Conservation (phyloP, 2,329 filamentous ascomycete genomes). For the Pyrenophora teres region DNA sequence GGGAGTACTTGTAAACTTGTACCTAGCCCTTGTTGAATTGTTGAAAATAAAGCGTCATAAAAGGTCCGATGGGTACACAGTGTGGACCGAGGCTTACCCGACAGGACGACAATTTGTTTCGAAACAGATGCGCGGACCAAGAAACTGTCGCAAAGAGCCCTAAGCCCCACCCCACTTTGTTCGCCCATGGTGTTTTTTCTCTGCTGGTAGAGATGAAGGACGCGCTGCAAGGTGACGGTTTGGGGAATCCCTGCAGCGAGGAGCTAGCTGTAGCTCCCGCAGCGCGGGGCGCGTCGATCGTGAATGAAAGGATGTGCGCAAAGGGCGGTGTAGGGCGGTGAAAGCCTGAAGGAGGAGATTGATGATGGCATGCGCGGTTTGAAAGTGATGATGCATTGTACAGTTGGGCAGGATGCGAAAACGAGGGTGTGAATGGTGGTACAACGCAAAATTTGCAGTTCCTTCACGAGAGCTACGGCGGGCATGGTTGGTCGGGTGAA, state of each 20-base stretch:
- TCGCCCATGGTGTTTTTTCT: neutral
- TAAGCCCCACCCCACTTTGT: too few species aligned
- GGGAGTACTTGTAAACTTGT: too few species aligned
- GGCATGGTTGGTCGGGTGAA: too few species aligned
- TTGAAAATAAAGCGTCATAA: constrained; percentile 1
- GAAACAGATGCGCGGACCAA: neutral
- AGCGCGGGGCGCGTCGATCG: constrained; percentile 10
- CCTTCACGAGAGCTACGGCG: too few species aligned
- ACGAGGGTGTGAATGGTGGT: too few species aligned
- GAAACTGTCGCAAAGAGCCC: too few species aligned
- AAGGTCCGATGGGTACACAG: neutral
- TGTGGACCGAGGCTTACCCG: constrained; percentile 5
- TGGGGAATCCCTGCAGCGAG: constrained; percentile 12
- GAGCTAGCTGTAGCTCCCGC: constrained; percentile 13
- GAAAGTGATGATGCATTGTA: neutral
- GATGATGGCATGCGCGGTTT: neutral
- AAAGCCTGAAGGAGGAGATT: constrained; percentile 8
- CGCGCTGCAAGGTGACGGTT: constrained; percentile 1
- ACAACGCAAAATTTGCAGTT: too few species aligned
- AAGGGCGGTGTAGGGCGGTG: constrained; percentile 31
- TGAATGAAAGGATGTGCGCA: constrained; percentile 6
- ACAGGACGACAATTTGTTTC: neutral
- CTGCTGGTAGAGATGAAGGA: neutral
- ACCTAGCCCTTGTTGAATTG: neutral
- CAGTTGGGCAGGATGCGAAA: too few species aligned